Percentiles rank a stretch among this genome's conserved stretches.
Evolutionary conservation across 1,139 yeast genomes (phyloP).

Genomic region (Lodderomyces jiufengensis): DNA sequence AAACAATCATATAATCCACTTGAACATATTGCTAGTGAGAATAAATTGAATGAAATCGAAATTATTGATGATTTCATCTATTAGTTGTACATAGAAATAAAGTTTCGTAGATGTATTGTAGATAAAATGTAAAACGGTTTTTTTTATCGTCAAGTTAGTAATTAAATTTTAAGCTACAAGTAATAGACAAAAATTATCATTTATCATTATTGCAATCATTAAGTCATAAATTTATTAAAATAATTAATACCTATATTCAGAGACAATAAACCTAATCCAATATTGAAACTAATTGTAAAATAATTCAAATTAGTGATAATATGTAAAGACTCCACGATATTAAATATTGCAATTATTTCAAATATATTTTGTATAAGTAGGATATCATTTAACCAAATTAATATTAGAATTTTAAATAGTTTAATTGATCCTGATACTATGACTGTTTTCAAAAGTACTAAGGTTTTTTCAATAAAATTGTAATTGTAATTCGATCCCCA

Average conservation of each 20-base stretch:
- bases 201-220: too few species aligned
- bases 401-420: conserved; percentile 86
- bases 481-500: conserved; percentile 20
- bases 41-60: conserved; percentile 3
- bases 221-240: too few species aligned
- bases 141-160: too few species aligned
- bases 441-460: conserved; percentile 61
- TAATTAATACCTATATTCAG: conserved; percentile 1
- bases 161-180: too few species aligned
- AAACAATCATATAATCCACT: conserved; percentile 12
- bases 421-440: conserved; percentile 74
- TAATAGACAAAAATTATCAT: too few species aligned
- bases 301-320: conserved; percentile 28
- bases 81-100: too few species aligned
- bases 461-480: conserved; percentile 20
- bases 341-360: conserved; percentile 58
- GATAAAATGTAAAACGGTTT: too few species aligned
- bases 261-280: neutral
- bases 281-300: neutral
- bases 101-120: too few species aligned
- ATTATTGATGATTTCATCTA: too few species aligned
- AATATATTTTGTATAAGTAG: conserved; percentile 61
- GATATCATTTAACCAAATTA: conserved; percentile 94
- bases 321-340: conserved; percentile 62
- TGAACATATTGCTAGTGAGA: conserved; percentile 8